phyloP scores from a whole-genome alignment of 164 flowering plant genomes.

The Piper longum region DNA sequence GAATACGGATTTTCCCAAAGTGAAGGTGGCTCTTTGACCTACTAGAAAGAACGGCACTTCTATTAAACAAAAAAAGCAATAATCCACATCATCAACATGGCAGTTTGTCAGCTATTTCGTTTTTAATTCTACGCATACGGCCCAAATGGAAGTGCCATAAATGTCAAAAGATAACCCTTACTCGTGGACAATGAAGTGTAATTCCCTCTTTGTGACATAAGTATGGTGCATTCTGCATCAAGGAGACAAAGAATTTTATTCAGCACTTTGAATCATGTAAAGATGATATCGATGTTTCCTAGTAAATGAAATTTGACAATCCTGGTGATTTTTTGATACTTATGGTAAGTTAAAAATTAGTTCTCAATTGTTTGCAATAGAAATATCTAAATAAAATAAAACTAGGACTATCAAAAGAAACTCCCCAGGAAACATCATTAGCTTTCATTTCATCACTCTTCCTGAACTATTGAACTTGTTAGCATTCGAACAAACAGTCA shows the following conservation, averaged over 20 bases:
- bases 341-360: no score
- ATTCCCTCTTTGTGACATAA: slow-evolving; percentile 90
- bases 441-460: neutral
- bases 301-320: no score
- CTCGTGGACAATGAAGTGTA: slow-evolving; percentile 65
- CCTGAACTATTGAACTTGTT: neutral
- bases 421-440: neutral
- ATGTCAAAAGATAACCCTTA: slow-evolving; percentile 25
- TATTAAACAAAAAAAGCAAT: neutral
- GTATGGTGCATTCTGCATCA: slow-evolving; percentile 71
- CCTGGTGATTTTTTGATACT: no score
- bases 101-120: neutral
- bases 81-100: neutral
- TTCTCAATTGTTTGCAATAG: neutral
- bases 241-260: slow-evolving; percentile 3
- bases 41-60: neutral
- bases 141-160: neutral
- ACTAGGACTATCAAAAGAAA: neutral
- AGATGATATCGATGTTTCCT: neutral
- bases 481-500: neutral
- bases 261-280: neutral
- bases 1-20: slow-evolving; percentile 95
- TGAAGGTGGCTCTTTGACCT: slow-evolving; percentile 89
- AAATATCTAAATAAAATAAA: no score
- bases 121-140: neutral